phyloP scores from a whole-genome alignment of 345 rosid species.

The Anastatica hierochuntica region DNA sequence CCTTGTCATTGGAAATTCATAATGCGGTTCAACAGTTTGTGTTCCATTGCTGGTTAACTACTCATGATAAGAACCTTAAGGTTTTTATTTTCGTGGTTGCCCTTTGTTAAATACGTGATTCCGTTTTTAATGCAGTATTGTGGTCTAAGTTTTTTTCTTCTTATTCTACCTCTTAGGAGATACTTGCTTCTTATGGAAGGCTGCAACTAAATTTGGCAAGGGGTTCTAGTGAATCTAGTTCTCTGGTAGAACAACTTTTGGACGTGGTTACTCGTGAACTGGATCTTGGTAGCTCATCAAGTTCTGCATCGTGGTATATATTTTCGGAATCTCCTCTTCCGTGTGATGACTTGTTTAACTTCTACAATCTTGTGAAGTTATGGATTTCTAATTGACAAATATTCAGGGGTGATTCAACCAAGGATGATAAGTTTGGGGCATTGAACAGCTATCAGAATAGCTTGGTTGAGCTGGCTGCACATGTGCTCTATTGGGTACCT shows the following conservation, averaged over 20 bases:
- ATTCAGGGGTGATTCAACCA: slow-evolving; percentile 60
- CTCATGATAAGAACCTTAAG: slow-evolving; percentile 75
- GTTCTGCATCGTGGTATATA: slow-evolving; percentile 44
- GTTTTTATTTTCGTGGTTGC: slow-evolving; percentile 18
- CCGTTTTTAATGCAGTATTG: neutral
- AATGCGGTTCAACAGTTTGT: slow-evolving; percentile 49
- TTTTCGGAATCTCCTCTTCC: slow-evolving; percentile 16
- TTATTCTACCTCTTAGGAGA: slow-evolving; percentile 44
- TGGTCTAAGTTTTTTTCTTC: neutral
- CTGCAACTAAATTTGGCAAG: slow-evolving; percentile 63
- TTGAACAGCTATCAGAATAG: slow-evolving; percentile 51
- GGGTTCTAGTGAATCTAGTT: slow-evolving; percentile 41
- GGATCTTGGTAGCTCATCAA: slow-evolving; percentile 55
- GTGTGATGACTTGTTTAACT: neutral
- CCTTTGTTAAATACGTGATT: slow-evolving; percentile 1
- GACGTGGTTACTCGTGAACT: slow-evolving; percentile 75
- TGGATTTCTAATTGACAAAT: slow-evolving; percentile 13
- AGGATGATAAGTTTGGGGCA: slow-evolving; percentile 65
- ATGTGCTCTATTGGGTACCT: slow-evolving; percentile 60
- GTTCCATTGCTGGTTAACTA: slow-evolving; percentile 57
- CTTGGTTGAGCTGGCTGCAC: slow-evolving; percentile 75
- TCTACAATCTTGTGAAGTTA: slow-evolving; percentile 1
- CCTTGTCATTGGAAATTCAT: slow-evolving; percentile 55
- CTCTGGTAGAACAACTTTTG: slow-evolving; percentile 64
- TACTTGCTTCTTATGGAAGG: slow-evolving; percentile 59